These are phyloP conservation scores for Penicillium griseofulvum DNA, from an alignment of 2,329 filamentous ascomycete species.

Conservation along the genomic window DNA sequence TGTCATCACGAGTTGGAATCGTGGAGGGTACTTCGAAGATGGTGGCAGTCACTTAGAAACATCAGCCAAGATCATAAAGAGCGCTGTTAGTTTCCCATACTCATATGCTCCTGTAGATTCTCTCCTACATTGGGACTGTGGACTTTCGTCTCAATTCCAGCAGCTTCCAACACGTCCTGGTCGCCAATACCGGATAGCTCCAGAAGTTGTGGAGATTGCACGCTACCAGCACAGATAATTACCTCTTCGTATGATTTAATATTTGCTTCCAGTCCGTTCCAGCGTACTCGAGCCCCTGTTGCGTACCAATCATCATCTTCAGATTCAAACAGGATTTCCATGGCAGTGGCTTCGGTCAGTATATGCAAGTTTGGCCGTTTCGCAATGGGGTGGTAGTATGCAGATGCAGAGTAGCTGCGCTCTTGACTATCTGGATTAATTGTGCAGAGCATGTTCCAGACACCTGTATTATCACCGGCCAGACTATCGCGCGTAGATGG, in stretches of 20 bases:
- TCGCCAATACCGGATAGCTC: conserved; percentile 62
- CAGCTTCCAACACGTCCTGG: conserved; percentile 41
- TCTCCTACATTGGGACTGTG: conserved; percentile 48
- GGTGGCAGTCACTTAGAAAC: conserved; percentile 26
- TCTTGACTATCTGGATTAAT: conserved; percentile 31
- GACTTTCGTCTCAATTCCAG: conserved; percentile 46
- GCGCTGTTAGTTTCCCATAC: conserved; percentile 22
- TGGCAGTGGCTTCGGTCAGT: conserved; percentile 48
- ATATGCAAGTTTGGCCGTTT: conserved; percentile 48
- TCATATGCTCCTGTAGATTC: conserved; percentile 51
- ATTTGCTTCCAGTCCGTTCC: conserved; percentile 35
- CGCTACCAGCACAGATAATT: conserved; percentile 58
- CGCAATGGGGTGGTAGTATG: conserved; percentile 39
- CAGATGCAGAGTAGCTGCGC: conserved; percentile 44
- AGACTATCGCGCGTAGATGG: conserved; percentile 38
- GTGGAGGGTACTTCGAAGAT: conserved; percentile 30
- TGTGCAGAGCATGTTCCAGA: conserved; percentile 34
- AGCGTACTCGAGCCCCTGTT: conserved; percentile 45
- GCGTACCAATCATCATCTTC: not conserved
- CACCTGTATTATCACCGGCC: conserved; percentile 42
- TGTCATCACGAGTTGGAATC: conserved; percentile 12
- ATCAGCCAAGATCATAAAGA: conserved; percentile 27
- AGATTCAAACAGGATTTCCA: conserved; percentile 46
- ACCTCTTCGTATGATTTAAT: conserved; percentile 49
- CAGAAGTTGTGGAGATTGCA: conserved; percentile 58